Base-by-base conservation (phyloP, 345 rosid genomes). In the Euphorbia tirucalli region DNA sequence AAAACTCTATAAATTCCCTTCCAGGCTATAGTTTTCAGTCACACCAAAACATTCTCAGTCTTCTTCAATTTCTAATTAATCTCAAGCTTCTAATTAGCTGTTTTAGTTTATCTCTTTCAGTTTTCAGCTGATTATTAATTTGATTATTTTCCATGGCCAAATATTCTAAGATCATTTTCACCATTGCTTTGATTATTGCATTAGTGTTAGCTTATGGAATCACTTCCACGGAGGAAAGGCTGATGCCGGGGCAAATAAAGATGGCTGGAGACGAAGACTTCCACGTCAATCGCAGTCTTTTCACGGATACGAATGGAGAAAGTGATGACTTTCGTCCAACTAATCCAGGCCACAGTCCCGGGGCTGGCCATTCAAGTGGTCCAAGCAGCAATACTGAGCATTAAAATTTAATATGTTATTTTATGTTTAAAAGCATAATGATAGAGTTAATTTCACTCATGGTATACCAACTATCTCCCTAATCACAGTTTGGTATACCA, bases 291-390 rank as follows among this genome's bases (percentile, higher is more conserved):
- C 77, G 77, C 78, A 58, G 61, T 66, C 55, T 56, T 71, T 68
- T 44, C 41, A 63, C 1, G 19, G 21, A n/a, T 30, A 8, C 39
- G 18, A 39, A 64, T 0, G 66, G 24, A 1, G 60, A 56, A 0
- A 48, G 46, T 3, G 75, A 86, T 39, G 86, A 66, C 71, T 79
- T 78, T 75, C 84, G 80, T 28, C 83, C 89, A 62, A 86, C 85
- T 0, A 68, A 72, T 15, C 89, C 86, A 0, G 86, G 89, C 13
- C 84, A 84, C 75, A 88, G 92, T 35, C 89, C 92, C 16, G 87
- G 92, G 0, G 87, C 77, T 0, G 88, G 89, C 24, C 92, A 88
- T 75, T 79, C 82, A 19, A 71, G 30, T 1, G 83, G 82, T 48
- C 83, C 85, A 1, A n/a, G 37, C 24, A 61, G 41, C 21, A 54